Conservation (phyloP, 1,284 basidiomycete genomes). For the Ustilago bromivora region DNA sequence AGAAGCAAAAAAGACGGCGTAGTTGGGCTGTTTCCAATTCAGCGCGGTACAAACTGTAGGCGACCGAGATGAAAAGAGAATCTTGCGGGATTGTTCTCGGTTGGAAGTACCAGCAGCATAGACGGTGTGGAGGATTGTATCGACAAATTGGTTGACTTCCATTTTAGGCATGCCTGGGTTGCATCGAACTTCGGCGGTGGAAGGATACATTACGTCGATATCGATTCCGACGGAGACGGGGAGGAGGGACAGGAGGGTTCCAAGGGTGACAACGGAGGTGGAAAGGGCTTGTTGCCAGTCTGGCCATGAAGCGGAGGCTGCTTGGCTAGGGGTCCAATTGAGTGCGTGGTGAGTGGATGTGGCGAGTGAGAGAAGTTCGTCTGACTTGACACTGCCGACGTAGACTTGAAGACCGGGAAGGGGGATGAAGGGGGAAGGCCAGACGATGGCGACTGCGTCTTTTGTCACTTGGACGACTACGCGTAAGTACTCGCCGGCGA, state of each 20-base stretch:
- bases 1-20: slow-evolving; percentile 93
- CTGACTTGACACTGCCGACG: slow-evolving; percentile 83
- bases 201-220: slow-evolving; percentile 65
- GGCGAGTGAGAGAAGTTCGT: slow-evolving; percentile 82
- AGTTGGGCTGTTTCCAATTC: slow-evolving; percentile 99
- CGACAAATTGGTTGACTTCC: slow-evolving; percentile 67
- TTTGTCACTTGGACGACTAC: slow-evolving; percentile 90
- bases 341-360: slow-evolving; percentile 45
- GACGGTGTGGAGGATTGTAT: slow-evolving; percentile 67
- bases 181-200: slow-evolving; percentile 57
- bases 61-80: slow-evolving; percentile 63
- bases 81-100: slow-evolving; percentile 59
- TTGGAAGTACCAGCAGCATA: slow-evolving; percentile 64
- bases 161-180: slow-evolving; percentile 60
- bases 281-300: slow-evolving; percentile 60
- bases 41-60: slow-evolving; percentile 75
- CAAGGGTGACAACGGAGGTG: slow-evolving; percentile 52
- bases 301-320: slow-evolving; percentile 33
- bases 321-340: slow-evolving; percentile 27
- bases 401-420: slow-evolving; percentile 79
- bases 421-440: slow-evolving; percentile 79
- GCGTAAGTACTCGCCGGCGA: slow-evolving; percentile 87
- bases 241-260: slow-evolving; percentile 59
- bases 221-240: slow-evolving; percentile 63
- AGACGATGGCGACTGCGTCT: slow-evolving; percentile 88